A percentile compares a stretch with the other conserved stretches of the same genome.
Evolutionary conservation across 116 monocot species (phyloP).

Genomic region (Thalassia testudinum): DNA sequence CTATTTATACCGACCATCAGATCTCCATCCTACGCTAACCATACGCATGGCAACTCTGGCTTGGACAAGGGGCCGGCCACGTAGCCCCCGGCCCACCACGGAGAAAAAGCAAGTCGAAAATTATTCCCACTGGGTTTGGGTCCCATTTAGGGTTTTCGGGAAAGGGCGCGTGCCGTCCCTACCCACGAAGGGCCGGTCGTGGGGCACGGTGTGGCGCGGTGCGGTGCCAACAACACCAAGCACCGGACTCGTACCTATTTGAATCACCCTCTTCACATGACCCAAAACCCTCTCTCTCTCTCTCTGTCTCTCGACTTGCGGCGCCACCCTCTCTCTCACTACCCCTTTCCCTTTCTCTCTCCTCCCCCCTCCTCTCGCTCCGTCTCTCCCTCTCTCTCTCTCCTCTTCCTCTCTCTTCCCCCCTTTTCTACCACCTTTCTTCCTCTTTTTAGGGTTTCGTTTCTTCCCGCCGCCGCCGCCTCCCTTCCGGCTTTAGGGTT

Average conservation of each 20-base stretch:
- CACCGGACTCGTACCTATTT: slow-evolving; percentile 19
- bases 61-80: background rate
- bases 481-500: background rate
- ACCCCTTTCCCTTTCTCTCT: slow-evolving; percentile 4
- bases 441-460: background rate
- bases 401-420: slow-evolving; percentile 6
- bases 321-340: slow-evolving; percentile 14
- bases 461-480: background rate
- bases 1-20: background rate
- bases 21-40: background rate
- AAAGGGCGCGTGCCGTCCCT: background rate
- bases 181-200: too few relatives aligned
- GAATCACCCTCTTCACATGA: slow-evolving; percentile 23
- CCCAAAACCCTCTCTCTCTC: slow-evolving; percentile 15
- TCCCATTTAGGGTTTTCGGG: background rate
- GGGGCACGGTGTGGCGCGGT: too few relatives aligned
- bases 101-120: too few relatives aligned
- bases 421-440: background rate
- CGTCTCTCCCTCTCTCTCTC: slow-evolving; percentile 5
- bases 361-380: slow-evolving; percentile 10
- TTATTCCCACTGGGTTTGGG: background rate
- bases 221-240: too few relatives aligned
- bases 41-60: too few relatives aligned
- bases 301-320: too few relatives aligned
- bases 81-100: background rate